These are phyloP conservation scores for Tricladium varicosporioides DNA, from an alignment of 2,329 filamentous ascomycete species.

Conservation along the genomic window DNA sequence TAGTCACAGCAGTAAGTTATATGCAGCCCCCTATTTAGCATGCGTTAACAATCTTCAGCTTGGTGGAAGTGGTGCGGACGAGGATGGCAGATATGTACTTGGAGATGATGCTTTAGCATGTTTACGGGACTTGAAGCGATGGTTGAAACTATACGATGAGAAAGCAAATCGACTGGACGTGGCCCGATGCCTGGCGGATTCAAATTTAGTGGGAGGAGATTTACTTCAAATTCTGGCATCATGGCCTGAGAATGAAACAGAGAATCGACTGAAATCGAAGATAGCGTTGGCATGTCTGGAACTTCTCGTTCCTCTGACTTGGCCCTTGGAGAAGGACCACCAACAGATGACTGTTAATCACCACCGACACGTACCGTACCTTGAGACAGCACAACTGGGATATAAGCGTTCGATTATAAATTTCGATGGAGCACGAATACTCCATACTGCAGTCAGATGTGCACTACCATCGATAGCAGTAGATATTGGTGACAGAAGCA, in stretches of 20 bases:
- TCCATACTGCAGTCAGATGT: conserved; percentile 77
- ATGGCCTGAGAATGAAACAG: conserved; percentile 72
- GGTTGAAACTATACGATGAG: conserved; percentile 92
- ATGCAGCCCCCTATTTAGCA: conserved; percentile 11
- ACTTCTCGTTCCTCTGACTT: conserved; percentile 87
- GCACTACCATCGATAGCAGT: conserved; percentile 84
- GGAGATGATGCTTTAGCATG: conserved; percentile 92
- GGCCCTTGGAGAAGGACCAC: conserved; percentile 80
- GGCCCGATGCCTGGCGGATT: conserved; percentile 85
- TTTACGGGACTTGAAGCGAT: conserved; percentile 89
- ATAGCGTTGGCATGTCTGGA: conserved; percentile 85
- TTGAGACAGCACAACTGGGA: conserved; percentile 80
- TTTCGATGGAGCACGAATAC: conserved; percentile 71
- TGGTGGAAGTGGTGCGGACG: conserved; percentile 76
- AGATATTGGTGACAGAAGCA: conserved; percentile 69
- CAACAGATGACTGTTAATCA: conserved; percentile 89
- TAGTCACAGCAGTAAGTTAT: conserved; percentile 71
- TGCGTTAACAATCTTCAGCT: conserved; percentile 54
- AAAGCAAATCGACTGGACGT: conserved; percentile 94
- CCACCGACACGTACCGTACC: conserved; percentile 83
- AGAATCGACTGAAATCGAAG: conserved; percentile 73
- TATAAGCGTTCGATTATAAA: conserved; percentile 91
- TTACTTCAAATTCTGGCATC: conserved; percentile 82
- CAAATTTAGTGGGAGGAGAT: conserved; percentile 88
- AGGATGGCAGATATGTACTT: conserved; percentile 80